Percentiles rank a stretch among this genome's conserved stretches.
Evolutionary conservation across 2,329 filamentous ascomycete genomes (phyloP).

Genomic region (Alternaria sp.): DNA sequence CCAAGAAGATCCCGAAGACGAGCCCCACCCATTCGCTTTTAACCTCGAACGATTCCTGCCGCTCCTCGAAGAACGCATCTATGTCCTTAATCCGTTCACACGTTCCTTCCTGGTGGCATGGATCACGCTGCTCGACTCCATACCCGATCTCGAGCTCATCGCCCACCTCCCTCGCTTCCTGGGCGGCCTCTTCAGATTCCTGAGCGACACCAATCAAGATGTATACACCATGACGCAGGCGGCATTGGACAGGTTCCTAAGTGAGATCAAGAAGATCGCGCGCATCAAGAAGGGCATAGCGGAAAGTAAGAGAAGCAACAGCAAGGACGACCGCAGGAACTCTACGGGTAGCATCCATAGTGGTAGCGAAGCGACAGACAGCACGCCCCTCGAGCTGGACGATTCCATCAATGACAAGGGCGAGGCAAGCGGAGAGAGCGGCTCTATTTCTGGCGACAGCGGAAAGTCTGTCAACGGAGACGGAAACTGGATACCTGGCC

Average conservation of each 20-base stretch:
- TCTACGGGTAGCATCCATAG: conserved; percentile 64
- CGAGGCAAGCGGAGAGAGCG: conserved; percentile 50
- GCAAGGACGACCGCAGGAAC: conserved; percentile 71
- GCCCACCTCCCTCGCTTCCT: conserved; percentile 92
- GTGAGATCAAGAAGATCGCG: conserved; percentile 93
- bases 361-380: conserved; percentile 65
- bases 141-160: conserved; percentile 94
- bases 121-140: conserved; percentile 93
- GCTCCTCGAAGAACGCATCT: conserved; percentile 89
- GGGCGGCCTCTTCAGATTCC: conserved; percentile 85
- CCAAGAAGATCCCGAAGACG: conserved; percentile 45
- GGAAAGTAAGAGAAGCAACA: conserved; percentile 76
- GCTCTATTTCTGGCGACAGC: conserved; percentile 43
- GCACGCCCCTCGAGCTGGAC: conserved; percentile 48
- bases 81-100: conserved; percentile 93
- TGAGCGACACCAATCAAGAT: conserved; percentile 89
- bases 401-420: conserved; percentile 59
- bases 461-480: conserved; percentile 64
- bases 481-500: conserved; percentile 95
- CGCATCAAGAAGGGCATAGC: conserved; percentile 90
- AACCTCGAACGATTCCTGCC: conserved; percentile 91
- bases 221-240: conserved; percentile 93
- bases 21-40: conserved; percentile 66
- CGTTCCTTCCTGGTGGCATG: conserved; percentile 94
- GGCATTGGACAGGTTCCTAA: conserved; percentile 86